These are phyloP conservation scores for Cryphonectria japonica DNA, from an alignment of 2,329 filamentous ascomycete genomes.

Conservation along the genomic window DNA sequence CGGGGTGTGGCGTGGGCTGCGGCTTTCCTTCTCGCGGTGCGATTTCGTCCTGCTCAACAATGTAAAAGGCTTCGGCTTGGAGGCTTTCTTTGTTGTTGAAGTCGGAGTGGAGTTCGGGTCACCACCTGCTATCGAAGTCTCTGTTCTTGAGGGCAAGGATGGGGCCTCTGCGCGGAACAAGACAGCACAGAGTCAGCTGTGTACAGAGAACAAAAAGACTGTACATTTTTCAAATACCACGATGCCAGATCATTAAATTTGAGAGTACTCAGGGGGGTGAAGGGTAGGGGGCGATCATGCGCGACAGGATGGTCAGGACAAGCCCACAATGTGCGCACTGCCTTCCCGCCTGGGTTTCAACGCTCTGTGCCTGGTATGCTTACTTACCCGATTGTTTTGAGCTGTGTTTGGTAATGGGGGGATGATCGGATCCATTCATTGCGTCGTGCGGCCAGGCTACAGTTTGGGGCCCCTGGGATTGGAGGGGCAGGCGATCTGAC, in stretches of 20 bases:
- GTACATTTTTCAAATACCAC: not conserved
- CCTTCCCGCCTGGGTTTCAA: slow-evolving; percentile 7
- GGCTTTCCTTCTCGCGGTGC: slow-evolving; percentile 53
- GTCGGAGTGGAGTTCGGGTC: slow-evolving; percentile 41
- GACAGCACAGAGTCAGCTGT: slow-evolving; percentile 26
- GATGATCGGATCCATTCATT: slow-evolving; percentile 35
- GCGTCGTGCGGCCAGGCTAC: slow-evolving; percentile 21
- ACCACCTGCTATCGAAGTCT: slow-evolving; percentile 54
- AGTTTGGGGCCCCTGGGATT: slow-evolving; percentile 31
- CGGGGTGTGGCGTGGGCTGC: slow-evolving; percentile 32
- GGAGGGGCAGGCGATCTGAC: slow-evolving; percentile 39
- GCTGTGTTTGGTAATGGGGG: slow-evolving; percentile 36
- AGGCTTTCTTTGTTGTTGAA: slow-evolving; percentile 44
- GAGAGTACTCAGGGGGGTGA: not conserved
- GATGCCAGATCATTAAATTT: not conserved
- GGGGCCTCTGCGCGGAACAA: slow-evolving; percentile 40
- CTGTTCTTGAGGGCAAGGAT: slow-evolving; percentile 52
- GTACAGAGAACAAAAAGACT: not conserved
- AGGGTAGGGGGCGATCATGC: not conserved
- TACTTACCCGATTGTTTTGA: slow-evolving; percentile 40
- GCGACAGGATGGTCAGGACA: not conserved
- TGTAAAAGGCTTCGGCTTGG: slow-evolving; percentile 59
- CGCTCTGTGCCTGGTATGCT: not conserved
- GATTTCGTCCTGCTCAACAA: slow-evolving; percentile 57
- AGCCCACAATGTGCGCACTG: not conserved